These are phyloP conservation scores for Mychonastes homosphaera DNA, from an alignment of 139 green algal species.

Conservation along the genomic window DNA sequence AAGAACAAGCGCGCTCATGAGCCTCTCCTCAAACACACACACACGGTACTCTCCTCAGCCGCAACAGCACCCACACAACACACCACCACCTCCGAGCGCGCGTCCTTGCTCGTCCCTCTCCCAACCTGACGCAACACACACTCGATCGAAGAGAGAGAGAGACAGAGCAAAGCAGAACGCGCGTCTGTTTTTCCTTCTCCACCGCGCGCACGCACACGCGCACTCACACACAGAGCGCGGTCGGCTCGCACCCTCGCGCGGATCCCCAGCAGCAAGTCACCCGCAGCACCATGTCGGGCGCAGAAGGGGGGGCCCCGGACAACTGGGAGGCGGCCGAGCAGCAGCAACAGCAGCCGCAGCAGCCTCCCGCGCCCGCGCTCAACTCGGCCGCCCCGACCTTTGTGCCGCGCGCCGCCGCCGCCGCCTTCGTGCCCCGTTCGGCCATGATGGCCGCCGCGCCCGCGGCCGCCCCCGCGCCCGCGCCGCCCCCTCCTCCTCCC, in stretches of 20 bases:
- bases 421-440: conserved; percentile 26
- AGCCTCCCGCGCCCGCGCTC: neutral
- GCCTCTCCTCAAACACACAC: too few relatives aligned
- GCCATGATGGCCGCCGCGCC: conserved; percentile 2
- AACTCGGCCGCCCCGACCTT: conserved; percentile 33
- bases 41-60: too few relatives aligned
- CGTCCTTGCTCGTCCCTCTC: too few relatives aligned
- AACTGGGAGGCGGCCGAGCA: conserved; percentile 14
- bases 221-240: too few relatives aligned
- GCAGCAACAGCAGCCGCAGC: neutral
- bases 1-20: too few relatives aligned
- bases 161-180: neutral
- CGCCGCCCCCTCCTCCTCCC: neutral
- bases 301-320: neutral
- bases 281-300: neutral
- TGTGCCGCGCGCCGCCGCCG: conserved; percentile 50
- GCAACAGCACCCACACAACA: too few relatives aligned
- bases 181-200: too few relatives aligned
- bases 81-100: too few relatives aligned
- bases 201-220: too few relatives aligned
- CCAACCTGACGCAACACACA: too few relatives aligned
- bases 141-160: neutral
- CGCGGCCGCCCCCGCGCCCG: neutral
- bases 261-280: too few relatives aligned
- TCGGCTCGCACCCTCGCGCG: too few relatives aligned